Conservation (phyloP, 176 grass and related monocot species). For the Secale cereale region DNA sequence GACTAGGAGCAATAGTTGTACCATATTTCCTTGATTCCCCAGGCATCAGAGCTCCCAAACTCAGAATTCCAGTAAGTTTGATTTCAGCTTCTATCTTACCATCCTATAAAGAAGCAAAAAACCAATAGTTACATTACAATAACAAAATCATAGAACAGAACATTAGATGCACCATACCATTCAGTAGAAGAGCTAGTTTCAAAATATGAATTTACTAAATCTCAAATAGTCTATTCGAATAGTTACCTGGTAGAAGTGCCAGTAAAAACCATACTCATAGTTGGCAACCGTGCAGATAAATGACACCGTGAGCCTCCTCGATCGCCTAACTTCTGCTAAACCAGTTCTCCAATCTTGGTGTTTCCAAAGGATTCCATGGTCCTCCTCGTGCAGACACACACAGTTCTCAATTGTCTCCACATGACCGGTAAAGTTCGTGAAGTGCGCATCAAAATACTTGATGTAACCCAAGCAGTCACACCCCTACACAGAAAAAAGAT, state of each 20-base stretch:
- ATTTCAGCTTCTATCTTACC: slow-evolving; percentile 99
- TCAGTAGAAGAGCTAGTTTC: not conserved
- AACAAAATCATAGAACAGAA: not conserved
- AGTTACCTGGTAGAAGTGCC: slow-evolving; percentile 98
- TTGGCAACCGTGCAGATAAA: slow-evolving; percentile 99
- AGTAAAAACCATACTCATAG: slow-evolving; percentile 99
- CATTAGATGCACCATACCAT: slow-evolving; percentile 5
- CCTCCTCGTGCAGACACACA: slow-evolving; percentile 98
- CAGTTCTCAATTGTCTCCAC: slow-evolving; percentile 99
- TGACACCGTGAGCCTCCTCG: slow-evolving; percentile 93
- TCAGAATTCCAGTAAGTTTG: slow-evolving; percentile 98
- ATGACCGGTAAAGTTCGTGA: slow-evolving; percentile 94
- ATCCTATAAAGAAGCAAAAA: slow-evolving; percentile 52
- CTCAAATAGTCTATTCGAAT: not conserved
- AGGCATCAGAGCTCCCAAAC: slow-evolving; percentile 93
- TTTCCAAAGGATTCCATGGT: slow-evolving; percentile 99
- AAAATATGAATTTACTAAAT: not conserved
- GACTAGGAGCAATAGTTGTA: slow-evolving; percentile 94
- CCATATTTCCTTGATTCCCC: slow-evolving; percentile 97
- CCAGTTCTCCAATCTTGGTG: slow-evolving; percentile 99
- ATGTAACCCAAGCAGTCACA: slow-evolving; percentile 98
- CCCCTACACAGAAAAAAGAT: slow-evolving; percentile 54
- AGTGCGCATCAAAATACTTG: slow-evolving; percentile 99
- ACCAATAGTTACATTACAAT: slow-evolving; percentile 16
- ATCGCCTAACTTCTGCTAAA: slow-evolving; percentile 94